Evolutionary conservation across 1,284 basidiomycete species (phyloP).

Genomic region (Apiotrichum gracile): DNA sequence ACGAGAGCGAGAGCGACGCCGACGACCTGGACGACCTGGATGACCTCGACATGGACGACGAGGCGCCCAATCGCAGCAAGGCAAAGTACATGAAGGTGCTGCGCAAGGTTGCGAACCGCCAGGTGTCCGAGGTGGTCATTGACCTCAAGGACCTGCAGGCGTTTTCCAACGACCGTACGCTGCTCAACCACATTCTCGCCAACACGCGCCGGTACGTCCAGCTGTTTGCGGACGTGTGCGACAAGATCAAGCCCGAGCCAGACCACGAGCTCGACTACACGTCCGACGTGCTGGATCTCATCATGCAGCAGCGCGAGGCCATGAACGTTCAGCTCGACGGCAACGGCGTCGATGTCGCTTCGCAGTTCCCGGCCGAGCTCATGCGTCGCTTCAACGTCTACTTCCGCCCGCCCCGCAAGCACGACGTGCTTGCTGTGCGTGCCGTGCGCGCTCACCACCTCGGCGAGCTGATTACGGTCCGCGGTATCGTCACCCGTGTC

Average conservation of each 20-base stretch:
- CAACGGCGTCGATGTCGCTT: slow-evolving; percentile 44
- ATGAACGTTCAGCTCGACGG: slow-evolving; percentile 58
- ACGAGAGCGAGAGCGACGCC: slow-evolving; percentile 64
- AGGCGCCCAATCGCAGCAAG: slow-evolving; percentile 38
- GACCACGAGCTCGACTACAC: slow-evolving; percentile 75
- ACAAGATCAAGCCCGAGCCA: slow-evolving; percentile 77
- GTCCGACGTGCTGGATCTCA: slow-evolving; percentile 88
- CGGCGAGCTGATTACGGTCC: slow-evolving; percentile 88
- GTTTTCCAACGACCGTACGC: slow-evolving; percentile 56
- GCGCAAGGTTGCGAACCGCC: slow-evolving; percentile 84
- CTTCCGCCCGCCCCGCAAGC: slow-evolving; percentile 71
- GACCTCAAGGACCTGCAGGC: slow-evolving; percentile 46
- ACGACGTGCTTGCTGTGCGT: slow-evolving; percentile 74
- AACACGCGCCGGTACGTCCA: slow-evolving; percentile 89
- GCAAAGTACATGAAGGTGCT: slow-evolving; percentile 87
- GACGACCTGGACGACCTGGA: slow-evolving; percentile 50
- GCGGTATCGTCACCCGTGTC: slow-evolving; percentile 96
- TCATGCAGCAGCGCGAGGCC: slow-evolving; percentile 85
- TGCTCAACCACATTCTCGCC: slow-evolving; percentile 67
- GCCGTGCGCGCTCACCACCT: slow-evolving; percentile 79
- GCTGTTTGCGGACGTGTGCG: slow-evolving; percentile 85
- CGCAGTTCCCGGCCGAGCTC: slow-evolving; percentile 74
- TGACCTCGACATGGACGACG: slow-evolving; percentile 45
- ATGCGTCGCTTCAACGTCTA: slow-evolving; percentile 93
- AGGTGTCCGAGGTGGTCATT: slow-evolving; percentile 42